phyloP scores from a whole-genome alignment of 1,139 yeast species.

The Lodderomyces metapsilosis region DNA sequence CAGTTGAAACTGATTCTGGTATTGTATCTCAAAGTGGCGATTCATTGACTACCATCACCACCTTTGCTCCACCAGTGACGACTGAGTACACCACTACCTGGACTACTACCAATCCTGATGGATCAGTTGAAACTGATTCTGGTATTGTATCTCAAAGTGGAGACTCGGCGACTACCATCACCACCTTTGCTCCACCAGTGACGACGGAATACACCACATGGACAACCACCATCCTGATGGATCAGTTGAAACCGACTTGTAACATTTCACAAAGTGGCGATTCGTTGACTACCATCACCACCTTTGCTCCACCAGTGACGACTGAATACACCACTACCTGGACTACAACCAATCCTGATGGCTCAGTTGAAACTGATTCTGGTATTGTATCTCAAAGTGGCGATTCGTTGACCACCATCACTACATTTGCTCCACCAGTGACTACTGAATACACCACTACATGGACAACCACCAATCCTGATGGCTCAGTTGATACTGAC shows the following conservation, averaged over 20 bases:
- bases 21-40: conserved; percentile 3
- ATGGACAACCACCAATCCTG: conserved; percentile 1
- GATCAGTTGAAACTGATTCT: conserved; percentile 1
- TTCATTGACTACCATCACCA: conserved; percentile 4
- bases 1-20: conserved; percentile 7
- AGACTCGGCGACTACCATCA: conserved; percentile 4
- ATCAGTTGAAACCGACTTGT: conserved; percentile 8
- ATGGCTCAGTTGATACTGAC: conserved; percentile 9
- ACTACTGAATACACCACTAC: conserved; percentile 7
- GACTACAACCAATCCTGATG: conserved; percentile 7
- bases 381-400: conserved; percentile 14
- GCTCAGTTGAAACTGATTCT: conserved; percentile 13
- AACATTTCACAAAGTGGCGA: no score
- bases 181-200: conserved; percentile 8
- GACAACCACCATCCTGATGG: conserved; percentile 5
- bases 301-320: conserved; percentile 3
- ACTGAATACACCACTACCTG: conserved; percentile 6
- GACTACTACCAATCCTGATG: no score
- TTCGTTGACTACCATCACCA: conserved; percentile 8
- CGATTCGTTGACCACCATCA: conserved; percentile 8
- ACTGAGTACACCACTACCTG: no score
- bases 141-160: conserved; percentile 3
- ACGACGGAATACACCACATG: conserved; percentile 7
- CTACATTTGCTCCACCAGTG: conserved; percentile 1
- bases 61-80: no score